Evolutionary conservation across 345 rosid genomes (phyloP), one percentile per base, ranked within the genome.

Genomic region (Salix purpurea): DNA sequence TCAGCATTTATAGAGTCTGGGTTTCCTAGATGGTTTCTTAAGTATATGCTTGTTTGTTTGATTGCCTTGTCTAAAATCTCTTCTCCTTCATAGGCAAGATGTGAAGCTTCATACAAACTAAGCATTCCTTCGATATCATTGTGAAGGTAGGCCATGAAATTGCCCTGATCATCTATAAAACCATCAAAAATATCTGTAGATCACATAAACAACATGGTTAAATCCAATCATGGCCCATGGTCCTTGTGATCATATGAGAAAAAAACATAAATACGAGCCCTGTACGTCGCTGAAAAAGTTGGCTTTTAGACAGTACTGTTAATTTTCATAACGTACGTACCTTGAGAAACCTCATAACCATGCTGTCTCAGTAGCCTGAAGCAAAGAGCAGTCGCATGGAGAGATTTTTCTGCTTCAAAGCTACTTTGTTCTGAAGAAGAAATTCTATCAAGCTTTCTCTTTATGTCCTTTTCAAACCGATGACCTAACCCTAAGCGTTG

Each of bases 281-380:
- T 8, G 11, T 9, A 40, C 40, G 40, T 37, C 1, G 40, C 2
- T 7, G 40, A 42, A 42, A 42, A 12, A 42, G 2, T 13, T 0
- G 46, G 32, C 14, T 30, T 28, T 6, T 39, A 6, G 54, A 13
- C 19, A 30, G 30, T 28, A 46, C 5, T 34, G 36, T 34, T 46
- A 4, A 4, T 46, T 48, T 44, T 44, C 39, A 64, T 16, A 26
- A 9, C n/a, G 26, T 80, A 14, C n/a, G 26, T 80, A 85, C 91
- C 91, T 84, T 79, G 85, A 46, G 87, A 84, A 70, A 83, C 65
- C 5, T 42, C 30, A 61, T 65, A 83, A 5, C 89, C 90, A 40
- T 83, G 88, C 71, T 78, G 89, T 77, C 91, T 78, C 13, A 83
- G 82, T 37, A 86, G 83, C 83, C 87, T 74, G 77, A 85, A 88